Percentiles rank a stretch among this genome's conserved stretches.
Conservation (phyloP, 2,329 filamentous ascomycete species). For the Venturia pyrina region DNA sequence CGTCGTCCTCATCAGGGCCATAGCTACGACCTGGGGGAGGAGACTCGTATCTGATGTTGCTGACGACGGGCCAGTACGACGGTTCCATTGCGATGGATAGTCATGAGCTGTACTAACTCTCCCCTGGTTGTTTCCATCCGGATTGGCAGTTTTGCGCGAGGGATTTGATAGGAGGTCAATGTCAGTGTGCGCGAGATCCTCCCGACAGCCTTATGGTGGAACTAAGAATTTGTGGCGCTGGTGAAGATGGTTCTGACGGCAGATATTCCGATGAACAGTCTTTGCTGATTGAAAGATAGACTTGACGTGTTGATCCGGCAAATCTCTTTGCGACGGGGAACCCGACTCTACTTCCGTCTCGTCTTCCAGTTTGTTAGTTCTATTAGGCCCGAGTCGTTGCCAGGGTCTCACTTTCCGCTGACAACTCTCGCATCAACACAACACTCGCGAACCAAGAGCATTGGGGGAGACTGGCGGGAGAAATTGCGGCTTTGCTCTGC, state of each 20-base stretch:
- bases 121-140: not conserved
- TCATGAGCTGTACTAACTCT: not conserved
- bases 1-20: slow-evolving; percentile 48
- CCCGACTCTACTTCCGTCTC: not conserved
- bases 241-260: too few species aligned
- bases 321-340: not conserved
- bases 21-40: slow-evolving; percentile 39
- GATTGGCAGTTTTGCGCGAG: not conserved
- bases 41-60: slow-evolving; percentile 14
- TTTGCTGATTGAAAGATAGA: not conserved
- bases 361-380: not conserved
- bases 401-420: too few species aligned
- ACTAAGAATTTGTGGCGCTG: not conserved
- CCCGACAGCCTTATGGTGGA: not conserved
- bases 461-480: too few species aligned
- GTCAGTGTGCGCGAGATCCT: not conserved
- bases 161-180: not conserved
- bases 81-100: not conserved
- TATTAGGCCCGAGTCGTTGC: not conserved
- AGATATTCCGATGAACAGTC: not conserved
- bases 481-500: too few species aligned
- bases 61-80: not conserved
- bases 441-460: too few species aligned
- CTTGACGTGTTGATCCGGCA: not conserved
- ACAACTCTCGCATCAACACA: too few species aligned